Base-by-base conservation (phyloP, 768 basidiomycete species). In the Chalciporus chontae region DNA sequence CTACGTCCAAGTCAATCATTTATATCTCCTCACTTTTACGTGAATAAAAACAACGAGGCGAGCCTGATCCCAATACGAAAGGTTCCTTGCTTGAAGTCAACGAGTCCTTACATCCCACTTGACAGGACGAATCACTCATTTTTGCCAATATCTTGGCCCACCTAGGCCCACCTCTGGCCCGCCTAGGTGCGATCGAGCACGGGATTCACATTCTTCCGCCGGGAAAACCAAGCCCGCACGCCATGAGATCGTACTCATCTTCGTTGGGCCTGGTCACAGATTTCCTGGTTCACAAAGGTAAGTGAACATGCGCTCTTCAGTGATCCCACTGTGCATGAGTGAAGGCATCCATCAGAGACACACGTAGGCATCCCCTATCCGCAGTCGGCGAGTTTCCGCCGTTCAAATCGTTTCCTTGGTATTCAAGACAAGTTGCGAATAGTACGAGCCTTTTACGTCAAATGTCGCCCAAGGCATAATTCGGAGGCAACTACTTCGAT, bases 361-460 rank as follows among this genome's bases (percentile, higher is more conserved):
- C 10, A 14, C 11, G 31, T 31, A 31, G 31, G 31, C 31, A 31
- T 31, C 8, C 31, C 31, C 31, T 26, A 26, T 8, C 29, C 29
- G 29, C 29, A 31, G 32, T n/a, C 14, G 32, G 32, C 34, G 34
- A 36, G n/a, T n/a, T 36, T 36, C 15, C 34, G n/a, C 34, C 34
- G 34, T 14, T 4, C 34, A n/a, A 8, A 34, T 34, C 32, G 32
- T 15, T 36, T n/a, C 14, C 31, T 11, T 31, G 4, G 31, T 31
- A 4, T 26, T 26, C 29, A 29, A 6, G 27, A 29, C 32, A 36
- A 36, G 34, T 54, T 19, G 51, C 19, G 27, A 17, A 32, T 39
- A n/a, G n/a, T 21, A 21, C 21, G 21, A 21, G 21, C 4, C 21
- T 36, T 24, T 45, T 45, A 50, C 43, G 49, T 50, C 43, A 46